phyloP scores from a whole-genome alignment of 768 basidiomycete species.

The Russula abietina region DNA sequence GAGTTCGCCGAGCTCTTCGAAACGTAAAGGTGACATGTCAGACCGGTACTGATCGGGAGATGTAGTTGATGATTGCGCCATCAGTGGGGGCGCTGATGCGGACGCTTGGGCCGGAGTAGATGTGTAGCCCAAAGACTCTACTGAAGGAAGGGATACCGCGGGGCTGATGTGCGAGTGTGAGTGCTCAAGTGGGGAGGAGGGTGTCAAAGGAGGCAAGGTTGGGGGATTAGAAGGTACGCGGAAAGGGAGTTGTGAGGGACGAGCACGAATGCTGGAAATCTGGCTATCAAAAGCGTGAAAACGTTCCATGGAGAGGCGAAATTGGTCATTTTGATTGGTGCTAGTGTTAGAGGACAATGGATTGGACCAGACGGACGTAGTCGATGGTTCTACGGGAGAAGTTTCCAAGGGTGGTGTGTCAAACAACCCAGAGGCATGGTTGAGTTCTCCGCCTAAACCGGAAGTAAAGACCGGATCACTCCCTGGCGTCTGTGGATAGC shows the following conservation, averaged over 20 bases:
- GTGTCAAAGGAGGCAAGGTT: constrained; percentile 23
- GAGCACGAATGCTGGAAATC: constrained; percentile 23
- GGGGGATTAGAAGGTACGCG: constrained; percentile 11
- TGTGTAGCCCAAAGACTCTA: constrained; percentile 8
- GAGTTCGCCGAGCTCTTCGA: constrained; percentile 16
- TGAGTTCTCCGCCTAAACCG: neutral
- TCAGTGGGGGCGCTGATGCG: neutral
- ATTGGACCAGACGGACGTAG: constrained; percentile 7
- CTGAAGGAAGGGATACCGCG: constrained; percentile 14
- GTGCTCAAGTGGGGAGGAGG: constrained; percentile 16
- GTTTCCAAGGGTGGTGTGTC: constrained; percentile 4
- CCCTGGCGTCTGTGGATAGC: constrained; percentile 5
- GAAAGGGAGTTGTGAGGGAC: constrained; percentile 17
- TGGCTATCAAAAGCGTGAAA: constrained; percentile 26
- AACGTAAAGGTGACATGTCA: constrained; percentile 5
- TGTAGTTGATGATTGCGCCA: neutral
- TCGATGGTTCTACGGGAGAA: constrained; percentile 1
- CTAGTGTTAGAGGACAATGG: constrained; percentile 3
- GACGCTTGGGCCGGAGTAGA: constrained; percentile 1
- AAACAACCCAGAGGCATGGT: constrained; percentile 3
- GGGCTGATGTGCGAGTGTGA: constrained; percentile 3
- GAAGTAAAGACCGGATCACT: constrained; percentile 6
- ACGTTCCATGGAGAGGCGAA: constrained; percentile 25
- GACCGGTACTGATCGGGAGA: constrained; percentile 13
- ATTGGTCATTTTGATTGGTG: constrained; percentile 22